A percentile compares a stretch with the other conserved stretches of the same genome.
phyloP scores from a whole-genome alignment of 768 basidiomycete species.

The Crassisporium funariophilum region DNA sequence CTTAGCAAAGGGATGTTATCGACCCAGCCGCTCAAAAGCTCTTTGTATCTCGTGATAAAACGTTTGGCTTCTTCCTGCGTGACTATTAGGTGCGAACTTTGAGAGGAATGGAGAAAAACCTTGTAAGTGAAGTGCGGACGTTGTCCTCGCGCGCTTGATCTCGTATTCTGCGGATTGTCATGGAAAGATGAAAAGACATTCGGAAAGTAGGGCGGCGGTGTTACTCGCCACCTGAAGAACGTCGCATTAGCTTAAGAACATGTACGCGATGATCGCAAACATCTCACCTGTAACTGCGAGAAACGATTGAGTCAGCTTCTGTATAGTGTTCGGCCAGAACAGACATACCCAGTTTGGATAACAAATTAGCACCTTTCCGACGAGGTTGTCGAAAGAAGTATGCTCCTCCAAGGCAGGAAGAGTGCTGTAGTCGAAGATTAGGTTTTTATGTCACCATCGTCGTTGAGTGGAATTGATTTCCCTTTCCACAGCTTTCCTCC shows the following conservation, averaged over 20 bases:
- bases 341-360: conserved; percentile 11
- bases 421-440: background rate
- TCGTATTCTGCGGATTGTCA: conserved; percentile 4
- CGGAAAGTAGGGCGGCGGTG: too few species aligned
- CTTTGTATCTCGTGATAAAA: conserved; percentile 2
- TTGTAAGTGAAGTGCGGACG: conserved; percentile 6
- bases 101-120: background rate
- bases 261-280: too few species aligned
- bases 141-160: conserved; percentile 1
- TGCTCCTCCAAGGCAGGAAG: conserved; percentile 2
- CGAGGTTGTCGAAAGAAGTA: conserved; percentile 3
- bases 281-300: too few species aligned
- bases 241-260: too few species aligned
- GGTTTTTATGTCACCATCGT: background rate
- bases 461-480: too few species aligned
- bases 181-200: too few species aligned
- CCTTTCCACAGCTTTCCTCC: conserved; percentile 2
- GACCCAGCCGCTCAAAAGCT: conserved; percentile 1
- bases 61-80: conserved; percentile 2
- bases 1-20: conserved; percentile 6
- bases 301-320: background rate
- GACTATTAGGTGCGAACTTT: background rate
- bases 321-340: too few species aligned
- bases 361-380: conserved; percentile 3
- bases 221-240: too few species aligned